Evolutionary conservation across 31 red algal species (phyloP).

Genomic region (Odonthalia washingtoniensis): DNA sequence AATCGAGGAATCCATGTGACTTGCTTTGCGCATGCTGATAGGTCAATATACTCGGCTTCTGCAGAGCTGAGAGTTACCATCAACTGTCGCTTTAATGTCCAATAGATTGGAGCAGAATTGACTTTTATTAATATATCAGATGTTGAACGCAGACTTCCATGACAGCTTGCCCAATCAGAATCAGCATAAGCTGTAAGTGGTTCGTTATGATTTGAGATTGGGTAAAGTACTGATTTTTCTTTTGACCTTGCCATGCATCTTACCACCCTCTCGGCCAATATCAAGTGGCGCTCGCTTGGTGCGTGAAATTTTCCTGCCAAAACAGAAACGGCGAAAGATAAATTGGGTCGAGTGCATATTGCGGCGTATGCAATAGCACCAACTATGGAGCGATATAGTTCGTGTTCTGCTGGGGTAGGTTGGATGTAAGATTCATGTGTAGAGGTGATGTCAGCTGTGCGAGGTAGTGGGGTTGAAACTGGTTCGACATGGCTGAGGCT

Average conservation of each 20-base stretch:
- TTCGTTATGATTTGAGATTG: neutral
- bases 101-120: constrained; percentile 32
- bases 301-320: constrained; percentile 18
- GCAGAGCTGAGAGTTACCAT: constrained; percentile 16
- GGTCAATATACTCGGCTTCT: constrained; percentile 49
- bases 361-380: neutral
- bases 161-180: constrained; percentile 35
- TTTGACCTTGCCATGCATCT: neutral
- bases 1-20: constrained; percentile 16
- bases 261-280: neutral
- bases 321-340: neutral
- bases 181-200: constrained; percentile 34
- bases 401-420: neutral
- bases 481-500: too few relatives aligned
- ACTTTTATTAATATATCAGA: constrained; percentile 27
- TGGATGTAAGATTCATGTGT: neutral
- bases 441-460: neutral
- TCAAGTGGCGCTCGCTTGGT: neutral
- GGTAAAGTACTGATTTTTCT: neutral
- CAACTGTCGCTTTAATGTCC: constrained; percentile 21
- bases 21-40: constrained; percentile 2
- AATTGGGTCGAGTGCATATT: neutral
- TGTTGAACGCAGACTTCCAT: constrained; percentile 12
- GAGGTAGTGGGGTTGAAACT: too few relatives aligned
- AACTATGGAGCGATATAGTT: neutral